Percentiles rank a stretch among this genome's conserved stretches.
phyloP scores from a whole-genome alignment of 768 basidiomycete species.

The Rhodotorula sphaerocarpa region DNA sequence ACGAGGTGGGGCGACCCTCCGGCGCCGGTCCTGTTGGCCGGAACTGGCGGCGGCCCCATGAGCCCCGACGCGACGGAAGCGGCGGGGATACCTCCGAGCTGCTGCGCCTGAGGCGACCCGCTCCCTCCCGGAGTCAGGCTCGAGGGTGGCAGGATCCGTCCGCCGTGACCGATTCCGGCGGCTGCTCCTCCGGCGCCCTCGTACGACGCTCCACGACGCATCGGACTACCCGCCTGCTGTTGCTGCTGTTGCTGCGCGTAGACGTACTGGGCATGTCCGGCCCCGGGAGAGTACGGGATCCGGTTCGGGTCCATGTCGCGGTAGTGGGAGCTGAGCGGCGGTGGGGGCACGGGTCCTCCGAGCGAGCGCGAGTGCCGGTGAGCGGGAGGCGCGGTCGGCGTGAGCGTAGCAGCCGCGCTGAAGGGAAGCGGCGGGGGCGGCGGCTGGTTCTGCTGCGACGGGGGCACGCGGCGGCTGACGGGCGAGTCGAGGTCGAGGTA shows the following conservation, averaged over 20 bases:
- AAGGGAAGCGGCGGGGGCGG: not conserved
- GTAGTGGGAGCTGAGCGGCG: not conserved
- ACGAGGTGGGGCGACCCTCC: not conserved
- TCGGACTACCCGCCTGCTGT: not conserved
- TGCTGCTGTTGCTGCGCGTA: not conserved
- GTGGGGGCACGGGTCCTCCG: not conserved
- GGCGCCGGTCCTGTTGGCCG: not conserved
- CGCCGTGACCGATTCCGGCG: not conserved
- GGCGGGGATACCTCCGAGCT: not conserved
- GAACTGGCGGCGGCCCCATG: not conserved
- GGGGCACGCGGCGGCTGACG: not conserved
- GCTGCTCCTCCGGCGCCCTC: too few species aligned
- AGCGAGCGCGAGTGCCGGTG: constrained; percentile 25
- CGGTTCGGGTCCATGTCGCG: not conserved
- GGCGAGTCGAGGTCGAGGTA: not conserved
- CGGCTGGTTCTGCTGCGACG: not conserved
- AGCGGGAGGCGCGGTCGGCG: not conserved
- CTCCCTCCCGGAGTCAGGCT: not conserved
- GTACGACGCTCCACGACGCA: constrained; percentile 18
- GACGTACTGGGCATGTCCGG: not conserved
- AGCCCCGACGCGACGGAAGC: constrained; percentile 9
- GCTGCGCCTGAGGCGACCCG: not conserved
- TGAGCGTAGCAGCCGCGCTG: not conserved
- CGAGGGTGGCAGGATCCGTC: not conserved
- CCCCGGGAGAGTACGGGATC: not conserved